Conservation (phyloP, 345 rosid species). For the Isatis tinctoria region DNA sequence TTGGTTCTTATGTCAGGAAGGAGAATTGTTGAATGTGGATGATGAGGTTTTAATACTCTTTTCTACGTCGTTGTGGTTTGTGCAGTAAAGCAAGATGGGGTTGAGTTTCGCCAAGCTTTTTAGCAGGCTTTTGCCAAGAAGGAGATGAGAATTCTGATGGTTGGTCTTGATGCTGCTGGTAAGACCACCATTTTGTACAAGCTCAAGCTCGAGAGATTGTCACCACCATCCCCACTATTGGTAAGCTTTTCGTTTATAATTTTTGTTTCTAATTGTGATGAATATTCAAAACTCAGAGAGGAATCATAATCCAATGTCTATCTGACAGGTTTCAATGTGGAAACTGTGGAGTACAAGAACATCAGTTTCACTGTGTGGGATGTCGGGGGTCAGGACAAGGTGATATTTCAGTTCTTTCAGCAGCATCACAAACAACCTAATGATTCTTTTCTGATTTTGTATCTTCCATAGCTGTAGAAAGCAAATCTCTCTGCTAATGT, state of each 20-base stretch:
- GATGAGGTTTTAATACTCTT: not conserved
- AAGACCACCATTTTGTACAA: slow-evolving; percentile 78
- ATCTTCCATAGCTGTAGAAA: not conserved
- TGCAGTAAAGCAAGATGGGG: slow-evolving; percentile 46
- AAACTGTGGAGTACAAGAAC: slow-evolving; percentile 88
- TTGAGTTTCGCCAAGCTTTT: slow-evolving; percentile 60
- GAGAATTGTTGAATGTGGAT: not conserved
- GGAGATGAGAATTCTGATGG: slow-evolving; percentile 88
- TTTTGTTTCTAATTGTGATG: not conserved
- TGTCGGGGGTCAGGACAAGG: slow-evolving; percentile 96
- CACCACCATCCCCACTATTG: slow-evolving; percentile 79
- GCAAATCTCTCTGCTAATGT: not conserved
- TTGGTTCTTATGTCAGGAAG: not conserved
- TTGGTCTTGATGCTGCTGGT: slow-evolving; percentile 87
- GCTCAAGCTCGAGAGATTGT: slow-evolving; percentile 82
- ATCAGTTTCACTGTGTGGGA: slow-evolving; percentile 70
- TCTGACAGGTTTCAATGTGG: slow-evolving; percentile 72
- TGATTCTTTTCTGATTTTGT: not conserved
- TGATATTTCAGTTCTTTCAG: too few relatives aligned
- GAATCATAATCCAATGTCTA: too few relatives aligned
- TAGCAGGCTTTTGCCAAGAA: slow-evolving; percentile 65
- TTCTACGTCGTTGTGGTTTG: not conserved
- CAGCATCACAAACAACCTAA: too few relatives aligned
- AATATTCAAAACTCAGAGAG: not conserved
- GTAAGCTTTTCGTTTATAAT: slow-evolving; percentile 26